phyloP scores from a whole-genome alignment of 257 asterid species.

The Schizonepeta tenuifolia region DNA sequence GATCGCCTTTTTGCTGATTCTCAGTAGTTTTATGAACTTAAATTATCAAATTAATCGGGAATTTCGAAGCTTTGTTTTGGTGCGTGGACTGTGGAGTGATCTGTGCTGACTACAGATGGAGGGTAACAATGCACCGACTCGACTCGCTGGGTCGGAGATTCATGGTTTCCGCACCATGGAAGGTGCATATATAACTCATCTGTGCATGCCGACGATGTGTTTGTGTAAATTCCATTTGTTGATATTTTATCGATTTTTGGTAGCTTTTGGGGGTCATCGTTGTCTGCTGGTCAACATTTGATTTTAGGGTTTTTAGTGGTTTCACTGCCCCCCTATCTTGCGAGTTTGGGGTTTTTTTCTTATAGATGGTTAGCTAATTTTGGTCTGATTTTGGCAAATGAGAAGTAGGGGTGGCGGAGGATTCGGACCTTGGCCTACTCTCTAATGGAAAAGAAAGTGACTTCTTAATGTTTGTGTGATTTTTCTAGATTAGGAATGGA shows the following conservation, averaged over 20 bases:
- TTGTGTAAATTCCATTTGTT: slow-evolving; percentile 17
- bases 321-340: slow-evolving; percentile 8
- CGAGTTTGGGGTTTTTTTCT: background rate
- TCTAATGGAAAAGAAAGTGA: background rate
- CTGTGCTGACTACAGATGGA: slow-evolving; percentile 55
- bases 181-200: slow-evolving; percentile 49
- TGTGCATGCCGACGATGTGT: slow-evolving; percentile 14
- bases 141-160: slow-evolving; percentile 71
- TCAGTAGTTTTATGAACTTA: background rate
- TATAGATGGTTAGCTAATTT: background rate
- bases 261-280: slow-evolving; percentile 5
- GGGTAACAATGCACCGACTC: slow-evolving; percentile 40
- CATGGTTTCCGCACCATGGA: slow-evolving; percentile 85
- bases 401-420: background rate
- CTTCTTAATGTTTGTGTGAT: background rate
- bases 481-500: slow-evolving; percentile 14
- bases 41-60: background rate
- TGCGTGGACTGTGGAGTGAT: slow-evolving; percentile 30
- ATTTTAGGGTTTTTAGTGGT: slow-evolving; percentile 33
- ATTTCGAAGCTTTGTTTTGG: slow-evolving; percentile 1
- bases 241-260: slow-evolving; percentile 11
- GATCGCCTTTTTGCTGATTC: background rate
- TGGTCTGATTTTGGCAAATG: slow-evolving; percentile 22
- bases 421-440: background rate
- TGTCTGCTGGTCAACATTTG: slow-evolving; percentile 24